Conservation (phyloP, 140 eudicot species). For the Ambrosia hybrid region DNA sequence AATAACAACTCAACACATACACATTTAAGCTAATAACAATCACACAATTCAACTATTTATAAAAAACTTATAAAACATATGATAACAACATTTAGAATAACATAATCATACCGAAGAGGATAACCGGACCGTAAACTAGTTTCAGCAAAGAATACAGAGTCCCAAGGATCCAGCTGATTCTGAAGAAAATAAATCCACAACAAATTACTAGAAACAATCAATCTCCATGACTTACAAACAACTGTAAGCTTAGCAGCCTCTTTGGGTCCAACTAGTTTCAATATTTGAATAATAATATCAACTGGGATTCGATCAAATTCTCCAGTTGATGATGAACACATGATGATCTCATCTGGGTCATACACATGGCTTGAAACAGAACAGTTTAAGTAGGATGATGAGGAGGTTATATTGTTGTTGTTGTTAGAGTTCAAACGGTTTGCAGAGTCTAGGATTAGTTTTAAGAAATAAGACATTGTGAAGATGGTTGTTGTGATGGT, state of each 20-base stretch:
- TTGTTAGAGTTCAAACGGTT: slow-evolving; percentile 31
- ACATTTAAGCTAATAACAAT: too few relatives aligned
- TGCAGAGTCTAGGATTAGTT: slow-evolving; percentile 44
- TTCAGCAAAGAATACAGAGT: slow-evolving; percentile 70
- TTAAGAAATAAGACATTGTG: slow-evolving; percentile 31
- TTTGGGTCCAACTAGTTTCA: slow-evolving; percentile 63
- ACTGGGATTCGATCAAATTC: slow-evolving; percentile 69
- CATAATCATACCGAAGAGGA: slow-evolving; percentile 55
- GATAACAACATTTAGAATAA: neutral
- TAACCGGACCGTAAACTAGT: slow-evolving; percentile 55
- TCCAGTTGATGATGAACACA: slow-evolving; percentile 51
- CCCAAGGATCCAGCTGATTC: slow-evolving; percentile 55
- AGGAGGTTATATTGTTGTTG: slow-evolving; percentile 18
- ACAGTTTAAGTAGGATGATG: slow-evolving; percentile 12
- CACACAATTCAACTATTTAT: neutral
- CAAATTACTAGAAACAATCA: slow-evolving; percentile 50
- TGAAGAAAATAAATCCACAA: slow-evolving; percentile 69
- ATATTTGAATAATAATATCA: slow-evolving; percentile 54
- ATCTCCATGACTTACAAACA: slow-evolving; percentile 63
- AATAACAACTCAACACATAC: too few relatives aligned
- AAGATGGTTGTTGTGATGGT: neutral
- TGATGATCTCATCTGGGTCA: slow-evolving; percentile 26
- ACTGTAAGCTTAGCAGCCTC: slow-evolving; percentile 58
- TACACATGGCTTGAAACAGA: slow-evolving; percentile 16
- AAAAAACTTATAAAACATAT: neutral